Evolutionary conservation across 352 stramenopile genomes (phyloP).

Genomic region (Phytophthora crassamura): DNA sequence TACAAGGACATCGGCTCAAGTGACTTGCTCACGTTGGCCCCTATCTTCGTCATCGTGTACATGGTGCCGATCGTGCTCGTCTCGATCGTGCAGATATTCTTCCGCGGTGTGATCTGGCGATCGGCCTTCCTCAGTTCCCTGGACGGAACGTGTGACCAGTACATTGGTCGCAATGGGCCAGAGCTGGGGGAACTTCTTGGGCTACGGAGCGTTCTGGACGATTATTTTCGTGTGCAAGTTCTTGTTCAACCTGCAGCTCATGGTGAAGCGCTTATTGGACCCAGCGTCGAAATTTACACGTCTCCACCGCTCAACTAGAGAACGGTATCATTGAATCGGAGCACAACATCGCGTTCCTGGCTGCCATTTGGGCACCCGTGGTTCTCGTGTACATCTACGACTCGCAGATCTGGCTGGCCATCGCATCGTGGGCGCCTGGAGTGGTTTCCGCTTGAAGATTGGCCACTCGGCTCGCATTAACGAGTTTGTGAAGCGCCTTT

Average conservation of each 20-base stretch:
- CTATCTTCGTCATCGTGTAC: constrained; percentile 60
- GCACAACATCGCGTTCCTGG: constrained; percentile 85
- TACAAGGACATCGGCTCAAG: constrained; percentile 71
- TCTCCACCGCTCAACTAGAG: constrained; percentile 45
- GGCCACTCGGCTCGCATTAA: constrained; percentile 80
- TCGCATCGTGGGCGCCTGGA: constrained; percentile 80
- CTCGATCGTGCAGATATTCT: constrained; percentile 75
- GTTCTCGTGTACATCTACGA: constrained; percentile 91
- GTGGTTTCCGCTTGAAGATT: constrained; percentile 84
- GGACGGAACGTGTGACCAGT: constrained; percentile 78
- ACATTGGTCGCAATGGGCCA: constrained; percentile 85
- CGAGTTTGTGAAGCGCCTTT: constrained; percentile 75
- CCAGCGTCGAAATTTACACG: constrained; percentile 95
- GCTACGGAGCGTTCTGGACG: constrained; percentile 81
- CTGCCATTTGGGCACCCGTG: constrained; percentile 78
- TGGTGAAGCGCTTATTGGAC: constrained; percentile 97
- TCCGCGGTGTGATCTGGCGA: constrained; percentile 59
- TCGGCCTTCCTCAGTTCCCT: constrained; percentile 65
- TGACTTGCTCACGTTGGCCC: constrained; percentile 71
- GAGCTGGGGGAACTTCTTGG: constrained; percentile 66
- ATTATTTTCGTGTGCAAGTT: constrained; percentile 95
- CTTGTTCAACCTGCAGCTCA: constrained; percentile 97
- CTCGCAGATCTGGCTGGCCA: constrained; percentile 88
- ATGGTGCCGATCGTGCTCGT: constrained; percentile 65
- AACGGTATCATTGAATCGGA: constrained; percentile 74